phyloP scores from a whole-genome alignment of 805 yeast genomes.

The Saccharomyces jurei region DNA sequence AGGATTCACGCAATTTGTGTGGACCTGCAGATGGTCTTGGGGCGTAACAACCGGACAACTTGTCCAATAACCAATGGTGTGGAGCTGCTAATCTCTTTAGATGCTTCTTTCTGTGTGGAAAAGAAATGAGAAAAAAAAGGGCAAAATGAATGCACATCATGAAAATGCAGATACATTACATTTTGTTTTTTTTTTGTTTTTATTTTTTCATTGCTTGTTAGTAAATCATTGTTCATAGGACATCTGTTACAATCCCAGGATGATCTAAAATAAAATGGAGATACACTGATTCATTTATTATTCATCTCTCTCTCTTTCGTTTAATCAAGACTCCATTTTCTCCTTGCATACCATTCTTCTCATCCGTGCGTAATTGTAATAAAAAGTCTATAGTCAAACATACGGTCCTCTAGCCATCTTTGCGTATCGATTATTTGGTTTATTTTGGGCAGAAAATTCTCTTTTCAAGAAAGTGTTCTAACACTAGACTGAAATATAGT shows the following conservation, averaged over 20 bases:
- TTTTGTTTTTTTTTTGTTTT: background rate
- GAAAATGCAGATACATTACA: background rate
- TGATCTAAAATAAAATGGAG: background rate
- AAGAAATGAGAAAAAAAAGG: background rate
- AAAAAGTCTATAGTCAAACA: background rate
- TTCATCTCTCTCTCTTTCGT: background rate
- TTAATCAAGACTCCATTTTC: background rate
- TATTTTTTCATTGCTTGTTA: no score
- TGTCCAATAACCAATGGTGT: slow-evolving; percentile 99
- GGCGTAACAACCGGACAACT: slow-evolving; percentile 97
- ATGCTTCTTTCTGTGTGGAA: slow-evolving; percentile 78
- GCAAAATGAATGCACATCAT: background rate
- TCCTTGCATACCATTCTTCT: background rate
- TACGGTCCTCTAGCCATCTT: background rate
- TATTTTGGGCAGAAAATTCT: background rate
- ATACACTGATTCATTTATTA: background rate
- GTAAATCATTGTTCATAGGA: background rate
- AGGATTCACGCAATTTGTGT: slow-evolving; percentile 96
- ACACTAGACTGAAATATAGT: background rate
- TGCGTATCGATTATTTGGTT: background rate
- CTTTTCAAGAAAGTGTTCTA: background rate
- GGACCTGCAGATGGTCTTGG: slow-evolving; percentile 99
- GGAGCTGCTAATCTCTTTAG: slow-evolving; percentile 99
- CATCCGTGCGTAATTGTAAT: background rate
- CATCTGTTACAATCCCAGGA: background rate